phyloP scores from a whole-genome alignment of 1,284 basidiomycete species.

The Cryptococcus sp. region DNA sequence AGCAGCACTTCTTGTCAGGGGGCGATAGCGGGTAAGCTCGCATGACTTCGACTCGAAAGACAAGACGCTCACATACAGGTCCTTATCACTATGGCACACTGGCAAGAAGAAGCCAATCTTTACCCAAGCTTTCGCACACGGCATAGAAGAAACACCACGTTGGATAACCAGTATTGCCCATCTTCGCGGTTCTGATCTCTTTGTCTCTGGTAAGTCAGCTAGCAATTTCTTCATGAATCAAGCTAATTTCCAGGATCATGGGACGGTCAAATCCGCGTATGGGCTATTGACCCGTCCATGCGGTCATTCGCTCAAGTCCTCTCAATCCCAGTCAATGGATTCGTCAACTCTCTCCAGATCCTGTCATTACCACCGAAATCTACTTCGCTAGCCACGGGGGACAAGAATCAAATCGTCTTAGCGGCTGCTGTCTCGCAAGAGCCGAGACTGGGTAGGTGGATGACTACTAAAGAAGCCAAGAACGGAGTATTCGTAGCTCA shows the following conservation, averaged over 20 bases:
- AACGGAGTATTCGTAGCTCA: conserved; percentile 68
- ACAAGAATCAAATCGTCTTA: conserved; percentile 56
- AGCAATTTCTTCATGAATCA: neutral
- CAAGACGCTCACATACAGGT: conserved; percentile 51
- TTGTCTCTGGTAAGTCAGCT: conserved; percentile 67
- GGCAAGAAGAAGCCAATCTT: conserved; percentile 95
- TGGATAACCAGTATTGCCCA: conserved; percentile 85
- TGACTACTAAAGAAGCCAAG: conserved; percentile 62
- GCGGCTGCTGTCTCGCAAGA: conserved; percentile 82
- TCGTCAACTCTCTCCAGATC: conserved; percentile 87
- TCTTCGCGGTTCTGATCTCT: conserved; percentile 83
- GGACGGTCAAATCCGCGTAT: conserved; percentile 82
- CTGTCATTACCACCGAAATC: conserved; percentile 59
- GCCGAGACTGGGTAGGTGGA: conserved; percentile 83
- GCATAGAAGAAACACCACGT: conserved; percentile 62
- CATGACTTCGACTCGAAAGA: neutral
- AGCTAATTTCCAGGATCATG: conserved; percentile 65
- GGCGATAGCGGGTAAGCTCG: conserved; percentile 83
- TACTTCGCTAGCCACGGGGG: conserved; percentile 33
- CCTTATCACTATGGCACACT: conserved; percentile 87
- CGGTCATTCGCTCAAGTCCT: conserved; percentile 65
- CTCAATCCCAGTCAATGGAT: conserved; percentile 63
- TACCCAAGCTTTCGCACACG: conserved; percentile 78
- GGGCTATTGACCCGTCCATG: conserved; percentile 74
- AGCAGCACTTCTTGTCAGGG: conserved; percentile 84